Evolutionary conservation across 768 basidiomycete genomes (phyloP), one percentile per base, ranked within the genome.

Genomic region (Rhizopogon roseolus): DNA sequence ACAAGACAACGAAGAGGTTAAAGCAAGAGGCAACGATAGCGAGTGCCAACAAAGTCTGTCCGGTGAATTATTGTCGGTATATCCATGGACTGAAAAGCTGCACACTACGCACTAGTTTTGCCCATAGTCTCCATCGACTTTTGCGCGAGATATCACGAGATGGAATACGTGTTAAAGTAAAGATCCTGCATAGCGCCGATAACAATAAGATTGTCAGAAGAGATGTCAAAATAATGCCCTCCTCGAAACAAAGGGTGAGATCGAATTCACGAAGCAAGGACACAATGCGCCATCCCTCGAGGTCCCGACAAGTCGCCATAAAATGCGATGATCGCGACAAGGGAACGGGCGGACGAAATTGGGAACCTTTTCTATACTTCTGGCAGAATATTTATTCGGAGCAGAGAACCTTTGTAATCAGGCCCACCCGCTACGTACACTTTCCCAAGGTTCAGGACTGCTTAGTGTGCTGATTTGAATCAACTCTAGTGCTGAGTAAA

Each of bases 201-300:
- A 83, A 29, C 29, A 82, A 50, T 49, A 86, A 64, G 7, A 75
- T 37, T 2, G 71, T 71, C 49, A 87, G 72, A 0, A 86, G 61
- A 4, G 72, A 55, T 0, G 88, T 76, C 1, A 92, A 66, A 0
- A 94, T 32, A 41, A 86, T 63, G 13, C 82, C 86, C 57, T 92
- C 86, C 60, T 95, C 87, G 58, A 87, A 90, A 66, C 93, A 96
- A 13, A 82, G 79, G 1, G 92, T 90, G 8, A 85, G 58, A 66
- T 95, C 93, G 64, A 93, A 90, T 13, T 77, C 71, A 50, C 91
- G 79, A 0, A 70, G 59, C 0, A 55, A 65, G 0, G 91, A 93
- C 16, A 83, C 69, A 14, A 77, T 71, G 8, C 65, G 67, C 85
- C 89, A 91, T 53, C 89, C 88, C 58, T 91, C 86, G 8, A 54